phyloP scores from a whole-genome alignment of 768 basidiomycete genomes.

The Crassisporium funariophilum region DNA sequence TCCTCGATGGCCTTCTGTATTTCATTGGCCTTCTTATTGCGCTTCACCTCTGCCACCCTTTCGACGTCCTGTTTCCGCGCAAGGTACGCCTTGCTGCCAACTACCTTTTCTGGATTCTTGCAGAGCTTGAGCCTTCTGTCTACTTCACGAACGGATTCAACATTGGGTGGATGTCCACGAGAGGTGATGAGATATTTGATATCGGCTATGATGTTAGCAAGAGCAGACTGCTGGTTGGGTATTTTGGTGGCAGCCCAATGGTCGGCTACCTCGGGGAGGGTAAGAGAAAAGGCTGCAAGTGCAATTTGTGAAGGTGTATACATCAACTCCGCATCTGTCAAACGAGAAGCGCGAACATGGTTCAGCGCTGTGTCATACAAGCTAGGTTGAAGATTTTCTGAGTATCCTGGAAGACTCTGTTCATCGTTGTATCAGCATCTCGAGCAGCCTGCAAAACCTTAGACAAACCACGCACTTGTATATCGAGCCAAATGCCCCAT shows the following conservation, averaged over 20 bases:
- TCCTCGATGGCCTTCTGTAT: conserved; percentile 46
- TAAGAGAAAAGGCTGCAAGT: conserved; percentile 72
- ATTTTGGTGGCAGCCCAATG: conserved; percentile 57
- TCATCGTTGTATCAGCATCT: not conserved
- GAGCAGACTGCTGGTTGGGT: conserved; percentile 13
- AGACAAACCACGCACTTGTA: conserved; percentile 69
- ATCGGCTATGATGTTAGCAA: conserved; percentile 40
- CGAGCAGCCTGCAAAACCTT: not conserved
- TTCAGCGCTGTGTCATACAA: conserved; percentile 67
- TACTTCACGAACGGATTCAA: conserved; percentile 85
- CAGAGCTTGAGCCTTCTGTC: conserved; percentile 86
- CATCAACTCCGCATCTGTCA: conserved; percentile 90
- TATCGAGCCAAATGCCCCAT: conserved; percentile 87
- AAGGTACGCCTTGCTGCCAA: conserved; percentile 82
- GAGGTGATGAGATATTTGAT: conserved; percentile 58
- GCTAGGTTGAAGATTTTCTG: conserved; percentile 48
- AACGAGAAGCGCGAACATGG: conserved; percentile 75
- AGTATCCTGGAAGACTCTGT: conserved; percentile 60
- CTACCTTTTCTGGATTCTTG: conserved; percentile 95
- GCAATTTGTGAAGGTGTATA: conserved; percentile 95
- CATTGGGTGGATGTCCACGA: conserved; percentile 64
- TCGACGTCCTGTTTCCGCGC: conserved; percentile 75
- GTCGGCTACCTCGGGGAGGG: conserved; percentile 57
- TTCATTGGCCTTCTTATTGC: conserved; percentile 60
- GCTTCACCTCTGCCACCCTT: conserved; percentile 66